Evolutionary conservation across 495 filamentous ascomycete genomes (phyloP).

Genomic region (Aspergillus egyptiacus): DNA sequence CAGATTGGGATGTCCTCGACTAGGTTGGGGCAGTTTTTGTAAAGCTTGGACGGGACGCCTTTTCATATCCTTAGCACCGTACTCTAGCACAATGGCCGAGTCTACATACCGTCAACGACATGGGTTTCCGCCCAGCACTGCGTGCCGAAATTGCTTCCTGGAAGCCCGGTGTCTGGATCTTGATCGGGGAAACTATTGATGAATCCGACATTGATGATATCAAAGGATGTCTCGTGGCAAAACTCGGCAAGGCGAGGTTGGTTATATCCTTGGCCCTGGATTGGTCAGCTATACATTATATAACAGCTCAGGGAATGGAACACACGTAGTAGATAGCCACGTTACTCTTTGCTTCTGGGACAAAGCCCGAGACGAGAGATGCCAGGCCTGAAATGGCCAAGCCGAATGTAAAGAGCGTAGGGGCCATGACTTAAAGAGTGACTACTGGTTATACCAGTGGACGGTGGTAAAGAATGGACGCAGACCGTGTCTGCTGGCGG

Average conservation of each 20-base stretch:
- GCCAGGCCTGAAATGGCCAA: constrained; percentile 26
- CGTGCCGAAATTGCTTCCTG: constrained; percentile 10
- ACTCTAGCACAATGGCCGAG: too few species aligned
- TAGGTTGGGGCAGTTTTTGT: neutral
- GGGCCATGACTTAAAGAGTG: constrained; percentile 30
- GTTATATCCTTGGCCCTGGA: constrained; percentile 45
- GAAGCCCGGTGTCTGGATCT: constrained; percentile 7
- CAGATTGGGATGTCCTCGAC: constrained; percentile 36
- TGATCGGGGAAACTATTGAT: constrained; percentile 58
- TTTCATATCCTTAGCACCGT: too few species aligned
- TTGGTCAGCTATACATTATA: neutral
- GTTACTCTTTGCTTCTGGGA: constrained; percentile 46
- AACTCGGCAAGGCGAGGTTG: constrained; percentile 48
- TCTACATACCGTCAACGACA: constrained; percentile 2
- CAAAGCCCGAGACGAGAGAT: constrained; percentile 42
- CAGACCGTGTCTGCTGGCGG: constrained; percentile 43
- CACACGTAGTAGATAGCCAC: constrained; percentile 61
- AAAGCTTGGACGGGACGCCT: neutral
- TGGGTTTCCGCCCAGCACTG: constrained; percentile 13
- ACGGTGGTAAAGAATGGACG: constrained; percentile 43
- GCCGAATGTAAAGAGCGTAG: constrained; percentile 24
- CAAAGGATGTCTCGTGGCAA: constrained; percentile 53
- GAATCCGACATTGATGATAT: constrained; percentile 65
- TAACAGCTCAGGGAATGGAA: neutral
- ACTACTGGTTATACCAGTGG: constrained; percentile 21